Base-by-base conservation (phyloP, 2,329 filamentous ascomycete species). In the Ophiostoma sp. region DNA sequence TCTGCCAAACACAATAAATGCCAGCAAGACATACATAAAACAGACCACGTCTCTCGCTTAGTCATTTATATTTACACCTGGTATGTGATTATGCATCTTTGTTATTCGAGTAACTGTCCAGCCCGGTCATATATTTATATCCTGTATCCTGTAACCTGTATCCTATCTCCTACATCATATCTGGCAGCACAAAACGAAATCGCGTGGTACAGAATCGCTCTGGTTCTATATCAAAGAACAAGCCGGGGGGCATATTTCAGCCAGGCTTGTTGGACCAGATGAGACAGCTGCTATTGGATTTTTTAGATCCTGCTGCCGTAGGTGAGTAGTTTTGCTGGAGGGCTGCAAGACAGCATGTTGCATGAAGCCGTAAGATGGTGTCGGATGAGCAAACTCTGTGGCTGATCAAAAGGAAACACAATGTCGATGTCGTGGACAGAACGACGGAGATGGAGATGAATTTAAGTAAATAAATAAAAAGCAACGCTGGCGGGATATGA, bases 401-500 rank as follows among this genome's bases (percentile, higher is more conserved):
- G 3, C 4, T n/a, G 17, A 48, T 15, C 17, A 48, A 48, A 8
- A 48, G 15, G 44, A 48, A 11, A 48, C 2, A n/a, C 44, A n/a
- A 48, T 17, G 5, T 48, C 44, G 2, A 48, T 20, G n/a, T 48
- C 7, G 4, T 48, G 17, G 44, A 48, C 44, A 48, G 17, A n/a
- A 39, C 36, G 10, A 39, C 36, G 13, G 13, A 10, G 36, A 39
- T 10, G 10, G 13, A 39, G 10, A 39, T 39, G 36, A 39, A 2
- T 39, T 20, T 41, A n/a, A 36, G n/a, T 20, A 4, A 36, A n/a
- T n/a, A 3, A 36, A 33, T 27, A 1, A 39, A 65, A 65, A 65
- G 62, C 62, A 65, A 65, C 62, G 62, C 62, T 65, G 20, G 62
- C 35, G n/a, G 62, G 62, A 65, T 65, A 65, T 65, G 62, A 65